phyloP scores from a whole-genome alignment of 2,329 filamentous ascomycete species.

The Phialocephala subalpina region DNA sequence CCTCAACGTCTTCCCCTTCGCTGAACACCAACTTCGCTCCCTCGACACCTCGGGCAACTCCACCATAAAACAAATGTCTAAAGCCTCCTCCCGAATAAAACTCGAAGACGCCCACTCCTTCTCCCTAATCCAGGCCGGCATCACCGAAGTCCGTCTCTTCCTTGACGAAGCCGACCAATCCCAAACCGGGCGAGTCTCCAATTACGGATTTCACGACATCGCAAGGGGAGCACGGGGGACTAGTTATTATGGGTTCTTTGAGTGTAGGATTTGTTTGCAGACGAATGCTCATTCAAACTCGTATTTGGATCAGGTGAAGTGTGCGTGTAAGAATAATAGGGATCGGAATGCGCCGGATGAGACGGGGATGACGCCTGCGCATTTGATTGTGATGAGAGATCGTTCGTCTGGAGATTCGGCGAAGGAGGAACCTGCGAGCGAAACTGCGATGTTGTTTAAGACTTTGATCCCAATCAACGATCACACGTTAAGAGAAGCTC shows the following conservation, averaged over 20 bases:
- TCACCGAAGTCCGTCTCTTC: conserved; percentile 30
- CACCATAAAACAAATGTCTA: conserved; percentile 33
- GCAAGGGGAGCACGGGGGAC: conserved; percentile 33
- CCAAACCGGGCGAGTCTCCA: conserved; percentile 6
- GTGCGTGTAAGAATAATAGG: conserved; percentile 31
- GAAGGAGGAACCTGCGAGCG: conserved; percentile 25
- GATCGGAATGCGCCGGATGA: conserved; percentile 36
- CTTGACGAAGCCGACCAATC: conserved; percentile 14
- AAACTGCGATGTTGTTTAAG: conserved; percentile 32
- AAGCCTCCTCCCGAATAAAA: conserved; percentile 29
- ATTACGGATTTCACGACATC: conserved; percentile 38
- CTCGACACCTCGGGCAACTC: conserved; percentile 33
- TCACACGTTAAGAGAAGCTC: conserved; percentile 29
- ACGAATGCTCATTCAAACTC: conserved; percentile 32
- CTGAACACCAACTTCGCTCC: conserved; percentile 32
- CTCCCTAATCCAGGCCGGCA: conserved; percentile 31
- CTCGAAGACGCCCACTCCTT: conserved; percentile 26
- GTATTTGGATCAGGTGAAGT: conserved; percentile 34
- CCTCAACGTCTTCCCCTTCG: conserved; percentile 33
- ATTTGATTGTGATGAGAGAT: conserved; percentile 30
- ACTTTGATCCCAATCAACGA: conserved; percentile 28
- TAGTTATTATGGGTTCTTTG: conserved; percentile 20
- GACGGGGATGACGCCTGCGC: conserved; percentile 34
- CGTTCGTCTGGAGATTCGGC: conserved; percentile 26
- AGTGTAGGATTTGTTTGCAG: conserved; percentile 33